Percentiles rank a stretch among this genome's conserved stretches.
These are phyloP conservation scores for Neonectria punicea DNA, from an alignment of 2,329 filamentous ascomycete genomes.

Conservation along the genomic window DNA sequence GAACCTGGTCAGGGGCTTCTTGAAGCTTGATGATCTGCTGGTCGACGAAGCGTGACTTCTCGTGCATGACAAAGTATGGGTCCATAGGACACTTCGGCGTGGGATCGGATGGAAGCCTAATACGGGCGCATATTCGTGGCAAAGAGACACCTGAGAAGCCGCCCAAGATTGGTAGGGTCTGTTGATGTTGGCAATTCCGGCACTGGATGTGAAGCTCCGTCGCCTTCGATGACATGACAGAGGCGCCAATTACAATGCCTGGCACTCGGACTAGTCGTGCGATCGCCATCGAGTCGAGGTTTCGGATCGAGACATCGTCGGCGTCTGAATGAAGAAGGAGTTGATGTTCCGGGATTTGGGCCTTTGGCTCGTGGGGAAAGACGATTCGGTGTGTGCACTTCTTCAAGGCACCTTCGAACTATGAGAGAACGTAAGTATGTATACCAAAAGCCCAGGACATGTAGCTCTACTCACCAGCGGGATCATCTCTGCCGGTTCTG, in stretches of 20 bases:
- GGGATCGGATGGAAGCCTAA: conserved; percentile 71
- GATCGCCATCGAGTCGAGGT: conserved; percentile 92
- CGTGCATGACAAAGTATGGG: conserved; percentile 95
- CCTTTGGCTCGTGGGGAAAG: conserved; percentile 76
- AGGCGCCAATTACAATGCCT: conserved; percentile 96
- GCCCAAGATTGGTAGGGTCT: conserved; percentile 78
- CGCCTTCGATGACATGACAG: conserved; percentile 95
- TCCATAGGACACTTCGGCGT: conserved; percentile 87
- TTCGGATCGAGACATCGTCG: conserved; percentile 90
- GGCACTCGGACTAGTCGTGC: conserved; percentile 95
- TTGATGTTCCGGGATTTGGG: conserved; percentile 87
- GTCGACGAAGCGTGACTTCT: conserved; percentile 94
- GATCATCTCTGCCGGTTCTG: conserved; percentile 91
- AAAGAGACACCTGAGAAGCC: conserved; percentile 90
- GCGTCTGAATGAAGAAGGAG: conserved; percentile 93
- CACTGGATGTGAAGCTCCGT: conserved; percentile 89
- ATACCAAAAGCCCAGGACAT: background rate
- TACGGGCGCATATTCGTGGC: conserved; percentile 78
- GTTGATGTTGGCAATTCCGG: conserved; percentile 80
- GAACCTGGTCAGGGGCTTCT: conserved; percentile 96
- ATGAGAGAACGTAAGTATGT: conserved; percentile 18
- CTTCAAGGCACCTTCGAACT: conserved; percentile 93
- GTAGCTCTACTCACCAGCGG: conserved; percentile 72
- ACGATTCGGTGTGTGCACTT: conserved; percentile 94
- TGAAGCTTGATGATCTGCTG: conserved; percentile 98